Conservation (phyloP, 352 stramenopile species). For the Elongisporangium prolatum region DNA sequence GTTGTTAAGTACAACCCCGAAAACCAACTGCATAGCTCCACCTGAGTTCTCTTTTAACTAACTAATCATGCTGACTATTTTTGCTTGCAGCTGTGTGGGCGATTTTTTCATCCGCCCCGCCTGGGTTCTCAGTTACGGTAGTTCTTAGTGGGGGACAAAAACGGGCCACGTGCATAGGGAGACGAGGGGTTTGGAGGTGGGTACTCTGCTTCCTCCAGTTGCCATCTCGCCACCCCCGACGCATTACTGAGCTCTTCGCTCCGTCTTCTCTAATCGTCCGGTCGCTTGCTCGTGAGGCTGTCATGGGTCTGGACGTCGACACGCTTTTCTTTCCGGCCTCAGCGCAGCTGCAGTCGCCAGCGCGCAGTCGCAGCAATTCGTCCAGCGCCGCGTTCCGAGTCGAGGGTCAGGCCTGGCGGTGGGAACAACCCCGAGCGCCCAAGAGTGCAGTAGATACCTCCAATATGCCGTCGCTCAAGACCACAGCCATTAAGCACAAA, state of each 20-base stretch:
- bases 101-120: not conserved
- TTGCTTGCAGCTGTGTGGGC: not conserved
- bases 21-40: no score
- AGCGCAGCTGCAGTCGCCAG: not conserved
- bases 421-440: constrained; percentile 8
- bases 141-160: not conserved
- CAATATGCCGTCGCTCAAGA: constrained; percentile 13
- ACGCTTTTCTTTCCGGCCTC: not conserved
- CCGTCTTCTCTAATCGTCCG: not conserved
- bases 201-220: not conserved
- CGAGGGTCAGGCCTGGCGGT: constrained; percentile 25
- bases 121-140: not conserved
- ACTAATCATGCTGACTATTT: not conserved
- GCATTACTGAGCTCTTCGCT: not conserved
- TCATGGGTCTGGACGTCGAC: not conserved
- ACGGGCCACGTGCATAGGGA: not conserved
- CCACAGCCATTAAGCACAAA: constrained; percentile 16
- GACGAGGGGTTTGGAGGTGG: not conserved
- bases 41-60: no score
- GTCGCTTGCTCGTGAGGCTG: not conserved
- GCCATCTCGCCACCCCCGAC: not conserved
- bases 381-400: not conserved
- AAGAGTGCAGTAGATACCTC: constrained; percentile 4
- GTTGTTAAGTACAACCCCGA: not conserved
- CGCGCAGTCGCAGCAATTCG: not conserved